These are phyloP conservation scores for Russula sp. DNA, from an alignment of 768 basidiomycete species.

Conservation along the genomic window DNA sequence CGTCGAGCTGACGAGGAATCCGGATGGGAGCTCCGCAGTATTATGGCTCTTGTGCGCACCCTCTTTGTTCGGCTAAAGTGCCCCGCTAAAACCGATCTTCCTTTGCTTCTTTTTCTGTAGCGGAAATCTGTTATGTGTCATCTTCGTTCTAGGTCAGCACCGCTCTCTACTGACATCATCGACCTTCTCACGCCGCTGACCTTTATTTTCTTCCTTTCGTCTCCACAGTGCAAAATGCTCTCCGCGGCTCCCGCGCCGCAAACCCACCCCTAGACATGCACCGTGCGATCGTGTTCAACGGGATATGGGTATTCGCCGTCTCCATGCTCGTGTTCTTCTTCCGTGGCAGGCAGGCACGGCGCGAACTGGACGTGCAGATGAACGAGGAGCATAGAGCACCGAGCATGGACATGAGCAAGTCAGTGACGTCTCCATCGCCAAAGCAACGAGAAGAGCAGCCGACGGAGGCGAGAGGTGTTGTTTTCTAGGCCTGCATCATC, in stretches of 20 bases:
- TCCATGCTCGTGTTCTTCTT: constrained; percentile 44
- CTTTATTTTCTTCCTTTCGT: neutral
- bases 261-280: constrained; percentile 72
- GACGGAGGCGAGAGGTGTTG: neutral
- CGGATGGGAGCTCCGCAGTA: constrained; percentile 69
- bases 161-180: neutral
- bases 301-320: constrained; percentile 39
- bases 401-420: neutral
- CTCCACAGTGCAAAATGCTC: constrained; percentile 42
- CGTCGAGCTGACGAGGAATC: constrained; percentile 73
- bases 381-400: constrained; percentile 5
- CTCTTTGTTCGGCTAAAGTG: neutral
- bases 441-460: neutral
- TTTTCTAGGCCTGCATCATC: no score
- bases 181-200: neutral
- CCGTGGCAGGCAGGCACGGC: constrained; percentile 55
- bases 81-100: neutral
- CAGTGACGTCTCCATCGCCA: neutral
- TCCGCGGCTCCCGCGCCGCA: constrained; percentile 55
- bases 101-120: neutral
- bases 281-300: constrained; percentile 61
- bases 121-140: constrained; percentile 5
- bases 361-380: constrained; percentile 56
- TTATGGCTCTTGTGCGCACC: constrained; percentile 65
- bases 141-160: neutral